Conservation (phyloP, 257 asterid genomes). For the Solanum bulbocastanum region DNA sequence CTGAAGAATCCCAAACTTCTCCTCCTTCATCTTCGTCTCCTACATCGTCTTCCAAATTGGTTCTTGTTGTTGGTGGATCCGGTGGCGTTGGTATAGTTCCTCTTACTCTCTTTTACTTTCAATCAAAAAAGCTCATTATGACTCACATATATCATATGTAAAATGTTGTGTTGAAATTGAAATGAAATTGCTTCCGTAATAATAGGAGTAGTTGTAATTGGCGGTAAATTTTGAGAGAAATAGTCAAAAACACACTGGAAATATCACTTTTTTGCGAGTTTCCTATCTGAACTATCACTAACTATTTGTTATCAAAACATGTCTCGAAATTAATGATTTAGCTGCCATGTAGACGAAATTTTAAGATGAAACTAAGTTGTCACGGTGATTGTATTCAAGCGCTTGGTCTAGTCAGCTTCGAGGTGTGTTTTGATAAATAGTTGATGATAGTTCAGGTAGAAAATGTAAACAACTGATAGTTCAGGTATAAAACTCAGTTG, state of each 20-base stretch:
- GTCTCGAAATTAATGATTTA: no score
- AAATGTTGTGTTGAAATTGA: background rate
- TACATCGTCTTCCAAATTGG: constrained; percentile 39
- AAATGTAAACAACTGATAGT: background rate
- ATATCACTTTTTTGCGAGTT: background rate
- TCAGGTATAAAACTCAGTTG: background rate
- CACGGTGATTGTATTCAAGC: background rate
- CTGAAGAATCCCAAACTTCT: constrained; percentile 9
- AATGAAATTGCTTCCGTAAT: background rate
- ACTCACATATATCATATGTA: background rate
- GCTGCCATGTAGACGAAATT: background rate
- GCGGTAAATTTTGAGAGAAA: background rate
- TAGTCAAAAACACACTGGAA: background rate
- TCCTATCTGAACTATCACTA: background rate
- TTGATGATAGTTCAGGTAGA: background rate
- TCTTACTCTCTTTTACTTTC: background rate
- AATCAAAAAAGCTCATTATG: background rate
- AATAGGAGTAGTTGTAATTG: background rate
- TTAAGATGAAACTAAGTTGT: background rate
- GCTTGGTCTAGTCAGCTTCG: background rate
- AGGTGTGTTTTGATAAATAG: background rate
- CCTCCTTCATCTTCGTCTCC: background rate
- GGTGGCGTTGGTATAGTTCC: constrained; percentile 82
- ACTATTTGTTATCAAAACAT: no score
- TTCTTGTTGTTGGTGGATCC: constrained; percentile 89